Percentiles rank a stretch among this genome's conserved stretches.
These are phyloP conservation scores for Rhynchospora breviuscula DNA, from an alignment of 176 grass and related monocot genomes.

Conservation along the genomic window DNA sequence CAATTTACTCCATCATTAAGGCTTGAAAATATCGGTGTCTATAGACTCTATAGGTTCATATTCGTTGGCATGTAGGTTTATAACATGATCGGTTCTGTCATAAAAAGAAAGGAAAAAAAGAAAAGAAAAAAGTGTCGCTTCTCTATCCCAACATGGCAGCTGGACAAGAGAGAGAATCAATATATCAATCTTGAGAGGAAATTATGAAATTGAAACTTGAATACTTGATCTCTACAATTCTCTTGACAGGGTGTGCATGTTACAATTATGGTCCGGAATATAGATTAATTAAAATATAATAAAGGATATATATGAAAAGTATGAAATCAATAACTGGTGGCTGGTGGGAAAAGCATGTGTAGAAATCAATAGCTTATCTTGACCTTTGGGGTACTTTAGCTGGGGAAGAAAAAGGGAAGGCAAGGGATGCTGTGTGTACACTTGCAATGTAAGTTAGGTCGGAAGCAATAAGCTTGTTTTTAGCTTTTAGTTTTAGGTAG, in stretches of 20 bases:
- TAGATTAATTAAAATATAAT: not conserved
- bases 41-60: not conserved
- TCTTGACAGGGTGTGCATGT: not conserved
- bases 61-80: not conserved
- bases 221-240: not conserved
- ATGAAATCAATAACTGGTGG: not conserved
- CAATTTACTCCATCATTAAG: not conserved
- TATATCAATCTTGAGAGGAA: not conserved
- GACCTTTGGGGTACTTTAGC: not conserved
- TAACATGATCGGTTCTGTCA: not conserved
- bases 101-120: not conserved
- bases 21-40: not conserved
- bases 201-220: not conserved
- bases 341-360: not conserved
- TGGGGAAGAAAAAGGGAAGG: not conserved
- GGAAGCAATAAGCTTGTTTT: not conserved
- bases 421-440: not conserved
- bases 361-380: slow-evolving; percentile 14
- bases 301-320: slow-evolving; percentile 6
- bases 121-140: not conserved
- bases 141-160: not conserved
- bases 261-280: not conserved
- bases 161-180: not conserved
- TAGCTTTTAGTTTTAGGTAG: slow-evolving; percentile 1
- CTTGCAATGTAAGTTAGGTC: slow-evolving; percentile 7